phyloP scores from a whole-genome alignment of 805 yeast species.

The Cyberlindnera euphorbiiphila region DNA sequence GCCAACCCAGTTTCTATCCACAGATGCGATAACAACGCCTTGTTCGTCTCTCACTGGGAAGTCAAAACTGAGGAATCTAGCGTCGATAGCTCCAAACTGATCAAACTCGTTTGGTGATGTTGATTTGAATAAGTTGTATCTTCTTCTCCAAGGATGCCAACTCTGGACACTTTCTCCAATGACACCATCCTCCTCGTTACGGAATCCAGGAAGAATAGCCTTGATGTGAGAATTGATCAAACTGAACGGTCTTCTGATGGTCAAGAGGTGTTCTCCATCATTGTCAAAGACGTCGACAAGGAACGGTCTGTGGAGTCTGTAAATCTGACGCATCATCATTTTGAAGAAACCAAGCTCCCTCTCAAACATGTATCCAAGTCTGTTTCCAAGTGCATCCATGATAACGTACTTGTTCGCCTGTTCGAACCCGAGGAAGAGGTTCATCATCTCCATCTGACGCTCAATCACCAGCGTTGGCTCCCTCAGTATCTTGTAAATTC shows the following conservation, averaged over 20 bases:
- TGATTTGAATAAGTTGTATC: slow-evolving; percentile 71
- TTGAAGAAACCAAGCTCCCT: slow-evolving; percentile 56
- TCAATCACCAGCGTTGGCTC: slow-evolving; percentile 88
- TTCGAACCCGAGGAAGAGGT: slow-evolving; percentile 82
- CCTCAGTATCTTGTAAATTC: slow-evolving; percentile 55
- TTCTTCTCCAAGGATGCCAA: slow-evolving; percentile 93
- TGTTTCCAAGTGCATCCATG: slow-evolving; percentile 68
- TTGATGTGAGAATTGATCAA: slow-evolving; percentile 86
- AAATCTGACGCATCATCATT: slow-evolving; percentile 76
- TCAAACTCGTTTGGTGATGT: slow-evolving; percentile 39
- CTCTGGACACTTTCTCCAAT: slow-evolving; percentile 88
- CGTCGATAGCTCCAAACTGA: slow-evolving; percentile 86
- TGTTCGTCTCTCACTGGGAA: slow-evolving; percentile 68
- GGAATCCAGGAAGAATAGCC: slow-evolving; percentile 55
- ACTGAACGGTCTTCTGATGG: slow-evolving; percentile 79
- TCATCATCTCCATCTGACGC: slow-evolving; percentile 84
- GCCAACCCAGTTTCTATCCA: slow-evolving; percentile 94
- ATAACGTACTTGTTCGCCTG: slow-evolving; percentile 81
- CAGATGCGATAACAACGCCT: slow-evolving; percentile 63
- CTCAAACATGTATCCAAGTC: slow-evolving; percentile 78
- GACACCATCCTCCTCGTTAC: slow-evolving; percentile 40
- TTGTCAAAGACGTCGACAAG: slow-evolving; percentile 67
- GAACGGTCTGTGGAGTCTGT: slow-evolving; percentile 83
- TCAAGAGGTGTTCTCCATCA: slow-evolving; percentile 54
- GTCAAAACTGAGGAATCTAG: slow-evolving; percentile 81